A percentile compares a stretch with the other conserved stretches of the same genome.
Evolutionary conservation across 2,329 filamentous ascomycete genomes (phyloP).

Genomic region (Phoma herbarum): DNA sequence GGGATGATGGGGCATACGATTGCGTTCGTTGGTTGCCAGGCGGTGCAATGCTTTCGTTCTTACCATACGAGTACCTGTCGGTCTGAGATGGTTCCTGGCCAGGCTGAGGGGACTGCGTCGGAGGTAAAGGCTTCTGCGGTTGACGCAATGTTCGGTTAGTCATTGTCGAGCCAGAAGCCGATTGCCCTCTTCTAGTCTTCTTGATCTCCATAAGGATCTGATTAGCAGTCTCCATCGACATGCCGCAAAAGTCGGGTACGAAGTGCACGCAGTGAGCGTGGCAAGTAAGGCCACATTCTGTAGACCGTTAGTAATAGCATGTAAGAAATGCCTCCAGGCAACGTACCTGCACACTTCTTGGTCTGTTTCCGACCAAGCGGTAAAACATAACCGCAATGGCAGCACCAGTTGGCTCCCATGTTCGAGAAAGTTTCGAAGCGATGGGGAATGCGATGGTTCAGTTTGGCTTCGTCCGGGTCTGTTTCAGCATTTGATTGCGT

Average conservation of each 20-base stretch:
- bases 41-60: slow-evolving; percentile 38
- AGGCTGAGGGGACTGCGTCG: slow-evolving; percentile 44
- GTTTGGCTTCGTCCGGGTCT: slow-evolving; percentile 98
- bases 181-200: slow-evolving; percentile 75
- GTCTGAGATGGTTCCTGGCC: slow-evolving; percentile 50
- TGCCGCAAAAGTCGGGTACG: slow-evolving; percentile 97
- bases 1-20: slow-evolving; percentile 52
- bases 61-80: slow-evolving; percentile 20
- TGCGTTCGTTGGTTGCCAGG: slow-evolving; percentile 52
- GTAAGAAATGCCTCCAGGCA: not conserved
- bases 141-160: slow-evolving; percentile 32
- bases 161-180: slow-evolving; percentile 63
- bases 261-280: slow-evolving; percentile 93
- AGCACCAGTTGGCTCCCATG: slow-evolving; percentile 98
- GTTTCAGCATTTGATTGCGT: slow-evolving; percentile 99
- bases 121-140: slow-evolving; percentile 54
- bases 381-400: slow-evolving; percentile 95
- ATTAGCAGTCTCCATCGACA: slow-evolving; percentile 98
- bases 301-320: slow-evolving; percentile 32
- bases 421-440: slow-evolving; percentile 97
- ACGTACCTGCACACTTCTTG: slow-evolving; percentile 84
- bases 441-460: slow-evolving; percentile 98
- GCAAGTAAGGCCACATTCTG: slow-evolving; percentile 90
- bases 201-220: slow-evolving; percentile 89
- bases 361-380: slow-evolving; percentile 95